Evolutionary conservation across 805 yeast species (phyloP), one percentile per base, ranked within the genome.

Genomic region (Starmera quercuum): DNA sequence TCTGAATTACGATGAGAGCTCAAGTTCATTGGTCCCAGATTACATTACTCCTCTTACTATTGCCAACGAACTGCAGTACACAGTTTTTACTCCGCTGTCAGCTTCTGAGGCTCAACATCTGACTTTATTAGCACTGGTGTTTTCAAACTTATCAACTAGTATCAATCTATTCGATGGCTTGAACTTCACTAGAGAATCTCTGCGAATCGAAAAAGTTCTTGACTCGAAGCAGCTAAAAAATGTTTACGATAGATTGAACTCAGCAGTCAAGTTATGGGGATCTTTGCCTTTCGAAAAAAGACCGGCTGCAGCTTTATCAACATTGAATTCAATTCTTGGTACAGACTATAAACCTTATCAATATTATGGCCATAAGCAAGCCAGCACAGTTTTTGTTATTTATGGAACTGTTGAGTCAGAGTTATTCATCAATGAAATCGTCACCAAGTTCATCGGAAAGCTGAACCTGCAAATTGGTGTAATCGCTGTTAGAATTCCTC

Each of bases 91-190:
- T 6, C 88, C 96, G 4, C 66, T 76, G 21, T 58, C 68, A 33
- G 62, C 67, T 18, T 49, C 67, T 25, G 95, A 84, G 54, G 72
- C 77, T 34, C 90, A 83, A 58, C 75, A 74, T 41, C 64, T 78
- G 34, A 54, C 94, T 16, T 58, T 82, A 26, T 65, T 85, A 45
- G 69, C 86, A 31, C 64, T 78, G 28, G 80, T 71, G 33, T 61
- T 80, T 43, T 78, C 88, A 15, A 65, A 72, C 21, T 46, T 63
- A 29, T 59, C 60, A 19, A 54, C 95, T 4, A 68, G 80, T 11
- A 54, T 86, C 36, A 78, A 83, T 56, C 65, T 85, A 41, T 85
- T 80, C 53, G 96, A 88, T 56, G 97, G 96, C 22, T 66, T 83
- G 11, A 69, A 76, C 33, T 78, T 73, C 37, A 53, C 73, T 38